These are phyloP conservation scores for Agaricales sp. DNA, from an alignment of 1,284 basidiomycete genomes.

Conservation along the genomic window DNA sequence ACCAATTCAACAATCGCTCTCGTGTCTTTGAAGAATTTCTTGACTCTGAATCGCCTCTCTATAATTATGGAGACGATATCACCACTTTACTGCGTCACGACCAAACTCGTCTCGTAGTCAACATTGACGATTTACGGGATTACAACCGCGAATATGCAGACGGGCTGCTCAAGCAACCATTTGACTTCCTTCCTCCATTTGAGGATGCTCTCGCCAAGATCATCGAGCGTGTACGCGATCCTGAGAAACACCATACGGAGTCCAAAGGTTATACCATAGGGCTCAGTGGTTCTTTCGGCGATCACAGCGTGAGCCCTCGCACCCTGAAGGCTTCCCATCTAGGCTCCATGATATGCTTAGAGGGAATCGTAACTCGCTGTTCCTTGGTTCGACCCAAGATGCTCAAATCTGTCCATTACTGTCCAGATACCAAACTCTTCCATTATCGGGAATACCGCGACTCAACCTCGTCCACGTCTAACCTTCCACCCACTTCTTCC, in stretches of 20 bases:
- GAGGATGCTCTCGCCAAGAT: slow-evolving; percentile 78
- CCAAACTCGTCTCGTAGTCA: slow-evolving; percentile 87
- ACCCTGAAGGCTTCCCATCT: slow-evolving; percentile 85
- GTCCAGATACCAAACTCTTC: slow-evolving; percentile 78
- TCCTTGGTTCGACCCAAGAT: slow-evolving; percentile 98
- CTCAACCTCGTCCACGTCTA: slow-evolving; percentile 78
- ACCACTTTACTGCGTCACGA: slow-evolving; percentile 78
- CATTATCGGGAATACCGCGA: slow-evolving; percentile 91
- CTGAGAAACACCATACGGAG: slow-evolving; percentile 75
- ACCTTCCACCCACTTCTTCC: slow-evolving; percentile 83
- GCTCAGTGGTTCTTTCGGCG: slow-evolving; percentile 97
- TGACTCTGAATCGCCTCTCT: slow-evolving; percentile 61
- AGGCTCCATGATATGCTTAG: slow-evolving; percentile 93
- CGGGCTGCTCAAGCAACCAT: slow-evolving; percentile 83
- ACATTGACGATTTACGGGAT: slow-evolving; percentile 93
- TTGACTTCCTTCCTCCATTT: slow-evolving; percentile 86
- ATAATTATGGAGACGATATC: slow-evolving; percentile 86
- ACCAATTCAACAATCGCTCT: slow-evolving; percentile 64
- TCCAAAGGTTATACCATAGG: slow-evolving; percentile 81
- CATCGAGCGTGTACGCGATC: slow-evolving; percentile 69
- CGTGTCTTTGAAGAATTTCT: slow-evolving; percentile 86
- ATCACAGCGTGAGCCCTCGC: slow-evolving; percentile 95
- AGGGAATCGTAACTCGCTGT: slow-evolving; percentile 97
- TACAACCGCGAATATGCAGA: slow-evolving; percentile 79
- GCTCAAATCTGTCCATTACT: slow-evolving; percentile 95